Evolutionary conservation across 1,284 basidiomycete species (phyloP).

Genomic region (Irpex sp.): DNA sequence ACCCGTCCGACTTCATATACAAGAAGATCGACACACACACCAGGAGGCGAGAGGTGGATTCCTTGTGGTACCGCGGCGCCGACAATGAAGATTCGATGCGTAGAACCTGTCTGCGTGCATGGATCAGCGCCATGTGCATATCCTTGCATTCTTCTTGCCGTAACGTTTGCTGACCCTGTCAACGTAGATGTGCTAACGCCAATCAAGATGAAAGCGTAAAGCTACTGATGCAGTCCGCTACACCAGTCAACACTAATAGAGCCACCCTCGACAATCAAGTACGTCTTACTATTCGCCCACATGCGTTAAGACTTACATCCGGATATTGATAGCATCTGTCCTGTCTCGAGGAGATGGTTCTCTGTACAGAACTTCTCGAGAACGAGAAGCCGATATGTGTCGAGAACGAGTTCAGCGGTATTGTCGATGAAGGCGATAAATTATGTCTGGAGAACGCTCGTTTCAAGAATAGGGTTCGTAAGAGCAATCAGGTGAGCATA

Average conservation of each 20-base stretch:
- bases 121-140: conserved; percentile 7
- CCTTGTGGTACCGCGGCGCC: conserved; percentile 6
- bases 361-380: conserved; percentile 5
- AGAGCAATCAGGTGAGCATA: conserved; percentile 3
- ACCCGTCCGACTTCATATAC: conserved; percentile 3
- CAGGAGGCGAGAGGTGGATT: not conserved
- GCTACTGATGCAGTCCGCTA: not conserved
- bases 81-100: not conserved
- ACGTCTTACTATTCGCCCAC: not conserved
- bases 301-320: not conserved
- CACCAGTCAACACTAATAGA: not conserved
- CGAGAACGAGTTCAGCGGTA: conserved; percentile 9
- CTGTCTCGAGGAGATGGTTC: conserved; percentile 1
- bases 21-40: not conserved
- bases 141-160: not conserved
- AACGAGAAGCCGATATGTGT: not conserved
- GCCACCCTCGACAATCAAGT: not conserved
- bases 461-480: conserved; percentile 7
- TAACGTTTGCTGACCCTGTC: not conserved
- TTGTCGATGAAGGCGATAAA: not conserved
- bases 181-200: not conserved
- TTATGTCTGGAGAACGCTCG: conserved; percentile 6
- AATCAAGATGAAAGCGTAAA: not conserved
- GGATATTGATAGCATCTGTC: not conserved
- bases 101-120: conserved; percentile 6